Conservation (phyloP, 176 grass and related monocot species). For the Sorghum bicolor region Sorghum_bicolor_NCBIv3 NC_012871.2:66536501-66537000, state of each 20-base stretch:
- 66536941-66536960: not conserved
- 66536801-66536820: not conserved
- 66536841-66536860: not conserved
- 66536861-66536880: not conserved
- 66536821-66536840: slow-evolving; percentile 11
- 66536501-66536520: not conserved
- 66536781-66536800: not conserved
- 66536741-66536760: not conserved
- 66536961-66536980: not conserved
- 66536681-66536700: not conserved
- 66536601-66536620: not conserved
- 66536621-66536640: not conserved
- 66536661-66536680: not conserved
- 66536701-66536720: not conserved
- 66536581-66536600: not conserved
- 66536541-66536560: slow-evolving; percentile 9
- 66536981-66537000: not conserved
- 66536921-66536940: slow-evolving; percentile 13
- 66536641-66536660: not conserved
- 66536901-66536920: slow-evolving; percentile 18
- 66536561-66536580: slow-evolving; percentile 14
- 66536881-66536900: slow-evolving; percentile 23
- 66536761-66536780: slow-evolving; percentile 6
- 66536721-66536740: not conserved
- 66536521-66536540: not conserved